Conservation (phyloP, 768 basidiomycete species). For the Hebeloma cylindrosporum region DNA sequence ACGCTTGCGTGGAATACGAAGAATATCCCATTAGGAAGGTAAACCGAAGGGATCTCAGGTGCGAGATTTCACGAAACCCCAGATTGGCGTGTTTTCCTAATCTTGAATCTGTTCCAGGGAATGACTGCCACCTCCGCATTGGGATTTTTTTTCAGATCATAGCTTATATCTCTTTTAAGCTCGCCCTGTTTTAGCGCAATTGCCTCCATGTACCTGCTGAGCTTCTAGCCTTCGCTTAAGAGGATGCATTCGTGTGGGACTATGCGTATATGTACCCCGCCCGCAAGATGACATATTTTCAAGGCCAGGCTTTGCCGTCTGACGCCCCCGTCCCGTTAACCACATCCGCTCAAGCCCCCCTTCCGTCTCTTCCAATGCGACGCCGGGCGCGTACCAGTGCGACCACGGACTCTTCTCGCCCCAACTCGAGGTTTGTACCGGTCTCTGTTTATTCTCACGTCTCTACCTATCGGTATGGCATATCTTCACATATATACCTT, state of each 20-base stretch:
- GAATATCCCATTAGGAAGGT: slow-evolving; percentile 14
- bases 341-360: slow-evolving; percentile 12
- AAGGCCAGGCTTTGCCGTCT: slow-evolving; percentile 20
- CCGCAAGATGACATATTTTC: slow-evolving; percentile 16
- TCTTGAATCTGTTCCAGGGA: slow-evolving; percentile 22
- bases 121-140: slow-evolving; percentile 20
- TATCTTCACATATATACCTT: slow-evolving; percentile 1
- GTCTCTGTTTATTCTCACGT: slow-evolving; percentile 43
- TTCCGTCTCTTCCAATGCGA: slow-evolving; percentile 21
- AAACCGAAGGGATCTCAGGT: slow-evolving; percentile 11
- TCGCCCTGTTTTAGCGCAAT: slow-evolving; percentile 15
- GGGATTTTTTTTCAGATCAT: slow-evolving; percentile 16
- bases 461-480: slow-evolving; percentile 53
- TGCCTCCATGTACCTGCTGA: slow-evolving; percentile 26
- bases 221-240: slow-evolving; percentile 19
- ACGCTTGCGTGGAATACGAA: slow-evolving; percentile 2
- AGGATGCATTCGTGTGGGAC: slow-evolving; percentile 16
- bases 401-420: slow-evolving; percentile 28
- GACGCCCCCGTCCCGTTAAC: slow-evolving; percentile 13
- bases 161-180: slow-evolving; percentile 14
- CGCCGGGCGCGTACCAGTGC: slow-evolving; percentile 29
- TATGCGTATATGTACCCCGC: slow-evolving; percentile 24
- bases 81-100: slow-evolving; percentile 14
- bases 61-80: slow-evolving; percentile 16
- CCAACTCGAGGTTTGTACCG: slow-evolving; percentile 36